phyloP scores from a whole-genome alignment of 2,329 filamentous ascomycete genomes.

The Simplicillium sp. region DNA sequence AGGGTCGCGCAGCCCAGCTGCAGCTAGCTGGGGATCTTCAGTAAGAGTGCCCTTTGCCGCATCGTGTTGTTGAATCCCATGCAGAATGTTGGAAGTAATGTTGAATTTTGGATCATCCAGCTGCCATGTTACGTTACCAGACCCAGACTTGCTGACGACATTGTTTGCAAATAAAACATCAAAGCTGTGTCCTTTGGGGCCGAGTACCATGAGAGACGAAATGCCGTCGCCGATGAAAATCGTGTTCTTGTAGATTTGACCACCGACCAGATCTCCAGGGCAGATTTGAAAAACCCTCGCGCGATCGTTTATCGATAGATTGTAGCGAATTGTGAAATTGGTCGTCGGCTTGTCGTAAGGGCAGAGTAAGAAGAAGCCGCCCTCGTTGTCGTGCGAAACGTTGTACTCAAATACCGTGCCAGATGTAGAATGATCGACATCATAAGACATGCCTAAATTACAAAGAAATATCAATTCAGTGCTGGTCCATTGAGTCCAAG shows the following conservation, averaged over 20 bases:
- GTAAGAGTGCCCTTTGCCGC: not conserved
- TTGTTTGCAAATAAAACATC: slow-evolving; percentile 2
- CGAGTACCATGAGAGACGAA: not conserved
- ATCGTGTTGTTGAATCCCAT: not conserved
- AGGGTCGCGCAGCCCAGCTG: slow-evolving; percentile 1
- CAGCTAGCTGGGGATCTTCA: not conserved
- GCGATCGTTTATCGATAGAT: slow-evolving; percentile 3
- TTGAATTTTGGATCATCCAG: not conserved
- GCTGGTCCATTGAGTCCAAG: too few species aligned
- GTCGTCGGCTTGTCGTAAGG: slow-evolving; percentile 1
- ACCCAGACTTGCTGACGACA: not conserved
- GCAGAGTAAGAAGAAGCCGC: slow-evolving; percentile 2
- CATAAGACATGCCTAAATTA: slow-evolving; percentile 2
- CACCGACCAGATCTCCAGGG: not conserved
- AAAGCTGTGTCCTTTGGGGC: not conserved
- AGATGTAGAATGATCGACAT: slow-evolving; percentile 3
- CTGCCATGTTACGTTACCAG: not conserved
- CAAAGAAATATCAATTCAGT: too few species aligned
- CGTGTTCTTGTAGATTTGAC: slow-evolving; percentile 3
- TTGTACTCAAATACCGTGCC: slow-evolving; percentile 3
- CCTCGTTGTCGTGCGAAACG: slow-evolving; percentile 5
- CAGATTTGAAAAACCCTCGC: slow-evolving; percentile 2
- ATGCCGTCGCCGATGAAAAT: not conserved
- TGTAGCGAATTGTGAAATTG: slow-evolving; percentile 4
- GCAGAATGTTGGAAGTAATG: not conserved